Evolutionary conservation across 2,329 filamentous ascomycete species (phyloP), one percentile per base, ranked within the genome.

Genomic region (Septoria petroselini): DNA sequence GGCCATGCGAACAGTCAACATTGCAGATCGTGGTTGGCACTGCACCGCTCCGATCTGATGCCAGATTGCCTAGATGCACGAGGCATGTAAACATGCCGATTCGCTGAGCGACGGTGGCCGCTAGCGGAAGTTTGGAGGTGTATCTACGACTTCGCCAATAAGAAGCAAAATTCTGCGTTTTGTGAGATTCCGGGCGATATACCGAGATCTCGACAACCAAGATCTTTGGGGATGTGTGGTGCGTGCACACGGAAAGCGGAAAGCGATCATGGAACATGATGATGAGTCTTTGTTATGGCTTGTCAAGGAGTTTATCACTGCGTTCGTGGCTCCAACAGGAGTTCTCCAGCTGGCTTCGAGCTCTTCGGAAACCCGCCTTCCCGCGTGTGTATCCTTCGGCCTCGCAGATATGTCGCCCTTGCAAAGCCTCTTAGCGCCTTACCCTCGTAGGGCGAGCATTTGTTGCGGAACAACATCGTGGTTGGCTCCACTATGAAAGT

Each of bases 381-480:
- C 25, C 86, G 75, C 55, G 80, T 78, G 68, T 86, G 94, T n/a
- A 95, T 78, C 66, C 79, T 83, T 57, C 73, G 74, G 0, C 91
- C 91, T 5, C 90, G 77, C 54, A 96, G 65, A 86, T 88, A 95
- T 6, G 91, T 95, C 76, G 94, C 88, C 51, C 73, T 76, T 8
- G 95, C 90, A 52, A 89, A 80, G 1, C 91, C 91, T 39, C 77
- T 79, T 62, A 96, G 84, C 25, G 74, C 77, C 69, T 85, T 86
- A 15, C 88, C 88, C 68, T 95, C 86, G 77, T 94, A 96, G 0
- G 91, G 90, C 49, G 85, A 90, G 74, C 89, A 91, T 65, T 89
- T 88, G 70, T 96, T 95, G 70, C 89, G 84, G 80, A 95, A 98
- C 59, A 93, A 79, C 90, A 98, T 95, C 41, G 89, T 88, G 54